Percentiles rank a stretch among this genome's conserved stretches.
Conservation (phyloP, 805 yeast species). For the Candida corydali region DNA sequence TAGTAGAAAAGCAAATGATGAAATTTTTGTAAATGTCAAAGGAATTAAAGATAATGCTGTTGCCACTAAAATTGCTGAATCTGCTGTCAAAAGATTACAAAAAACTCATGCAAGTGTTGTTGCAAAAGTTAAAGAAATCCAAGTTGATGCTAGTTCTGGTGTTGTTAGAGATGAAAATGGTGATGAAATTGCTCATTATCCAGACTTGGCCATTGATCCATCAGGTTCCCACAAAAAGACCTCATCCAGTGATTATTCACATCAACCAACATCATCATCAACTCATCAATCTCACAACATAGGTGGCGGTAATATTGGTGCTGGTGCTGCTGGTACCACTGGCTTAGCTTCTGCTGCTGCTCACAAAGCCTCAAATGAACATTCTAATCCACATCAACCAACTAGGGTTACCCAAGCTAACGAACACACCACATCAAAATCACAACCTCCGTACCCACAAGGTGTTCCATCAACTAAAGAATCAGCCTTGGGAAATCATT, state of each 20-base stretch:
- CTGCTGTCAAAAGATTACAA: slow-evolving; percentile 20
- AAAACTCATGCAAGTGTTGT: slow-evolving; percentile 20
- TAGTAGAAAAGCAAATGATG: slow-evolving; percentile 5
- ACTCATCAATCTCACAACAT: neutral
- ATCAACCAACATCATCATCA: neutral
- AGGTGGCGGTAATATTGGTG: neutral
- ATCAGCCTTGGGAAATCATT: neutral
- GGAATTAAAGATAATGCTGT: slow-evolving; percentile 21
- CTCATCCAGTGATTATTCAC: neutral
- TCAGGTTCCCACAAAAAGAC: neutral
- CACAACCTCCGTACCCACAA: slow-evolving; percentile 4
- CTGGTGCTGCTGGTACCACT: neutral
- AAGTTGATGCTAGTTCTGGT: slow-evolving; percentile 28
- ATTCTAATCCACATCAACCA: slow-evolving; percentile 1
- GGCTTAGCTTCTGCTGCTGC: slow-evolving; percentile 6
- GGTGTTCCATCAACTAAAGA: slow-evolving; percentile 1
- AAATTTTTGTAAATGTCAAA: slow-evolving; percentile 27
- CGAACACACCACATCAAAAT: neutral
- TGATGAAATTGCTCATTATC: slow-evolving; percentile 10
- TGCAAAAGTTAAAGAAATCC: slow-evolving; percentile 18
- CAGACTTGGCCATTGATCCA: slow-evolving; percentile 8
- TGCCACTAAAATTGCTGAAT: slow-evolving; percentile 25
- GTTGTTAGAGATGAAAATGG: slow-evolving; percentile 25
- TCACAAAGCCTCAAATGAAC: neutral
- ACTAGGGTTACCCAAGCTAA: neutral